Percentiles rank a stretch among this genome's conserved stretches.
Conservation (phyloP, 805 yeast species). For the Kazachstania africana region DNA sequence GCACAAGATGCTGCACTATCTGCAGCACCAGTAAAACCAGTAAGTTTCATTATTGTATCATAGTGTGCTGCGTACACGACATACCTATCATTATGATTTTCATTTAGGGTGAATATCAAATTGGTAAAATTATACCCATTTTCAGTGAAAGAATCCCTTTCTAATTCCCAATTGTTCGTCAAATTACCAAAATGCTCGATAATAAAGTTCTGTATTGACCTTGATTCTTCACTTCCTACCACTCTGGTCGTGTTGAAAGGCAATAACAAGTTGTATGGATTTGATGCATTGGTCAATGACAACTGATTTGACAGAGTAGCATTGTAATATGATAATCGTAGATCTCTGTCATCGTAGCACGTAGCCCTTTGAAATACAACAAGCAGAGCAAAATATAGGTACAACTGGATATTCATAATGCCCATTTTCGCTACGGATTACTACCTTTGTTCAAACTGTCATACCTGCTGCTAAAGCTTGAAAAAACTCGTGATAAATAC, state of each 20-base stretch:
- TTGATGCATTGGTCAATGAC: constrained; percentile 1
- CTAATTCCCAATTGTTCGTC: constrained; percentile 17
- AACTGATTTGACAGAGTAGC: constrained; percentile 2
- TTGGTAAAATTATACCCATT: constrained; percentile 29
- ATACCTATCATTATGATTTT: constrained; percentile 14
- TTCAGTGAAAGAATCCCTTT: constrained; percentile 28
- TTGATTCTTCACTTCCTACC: constrained; percentile 34
- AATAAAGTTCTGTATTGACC: constrained; percentile 29
- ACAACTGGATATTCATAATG: no score
- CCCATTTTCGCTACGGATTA: no score
- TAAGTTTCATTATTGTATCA: constrained; percentile 35
- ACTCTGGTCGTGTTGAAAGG: constrained; percentile 30
- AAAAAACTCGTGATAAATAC: no score
- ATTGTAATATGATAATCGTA: no score
- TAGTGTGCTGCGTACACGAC: constrained; percentile 42
- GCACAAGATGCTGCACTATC: constrained; percentile 53
- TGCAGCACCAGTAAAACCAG: constrained; percentile 49
- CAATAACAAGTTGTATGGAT: constrained; percentile 9
- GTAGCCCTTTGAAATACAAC: no score
- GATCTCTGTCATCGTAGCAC: background rate
- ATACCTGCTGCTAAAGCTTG: no score
- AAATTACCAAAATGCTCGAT: constrained; percentile 23
- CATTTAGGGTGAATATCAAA: constrained; percentile 24
- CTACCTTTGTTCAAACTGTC: no score
- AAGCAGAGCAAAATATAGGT: no score